Evolutionary conservation across 2,329 filamentous ascomycete genomes (phyloP).

Genomic region (Trichoderma guizhouense): DNA sequence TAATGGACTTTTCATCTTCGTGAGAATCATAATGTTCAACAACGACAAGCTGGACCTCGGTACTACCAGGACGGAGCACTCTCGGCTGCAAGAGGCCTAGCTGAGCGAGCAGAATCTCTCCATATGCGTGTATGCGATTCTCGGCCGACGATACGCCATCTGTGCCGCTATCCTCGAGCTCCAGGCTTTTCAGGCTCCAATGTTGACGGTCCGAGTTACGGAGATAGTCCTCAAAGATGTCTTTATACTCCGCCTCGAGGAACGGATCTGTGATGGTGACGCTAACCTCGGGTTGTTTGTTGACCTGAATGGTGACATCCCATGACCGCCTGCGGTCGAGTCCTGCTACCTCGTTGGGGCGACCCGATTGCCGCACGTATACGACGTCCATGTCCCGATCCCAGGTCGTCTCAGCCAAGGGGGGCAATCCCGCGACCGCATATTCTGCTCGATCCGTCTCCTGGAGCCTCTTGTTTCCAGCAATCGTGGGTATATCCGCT

Average conservation of each 20-base stretch:
- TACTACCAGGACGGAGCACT: slow-evolving; percentile 17
- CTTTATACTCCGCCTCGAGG: slow-evolving; percentile 24
- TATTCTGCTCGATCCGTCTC: slow-evolving; percentile 4
- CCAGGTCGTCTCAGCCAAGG: slow-evolving; percentile 13
- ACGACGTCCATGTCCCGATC: slow-evolving; percentile 24
- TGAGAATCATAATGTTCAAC: slow-evolving; percentile 25
- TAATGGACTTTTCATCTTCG: background rate
- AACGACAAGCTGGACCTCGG: slow-evolving; percentile 26
- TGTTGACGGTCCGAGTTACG: slow-evolving; percentile 24
- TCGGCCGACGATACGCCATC: slow-evolving; percentile 22
- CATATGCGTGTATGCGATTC: slow-evolving; percentile 24
- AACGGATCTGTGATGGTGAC: slow-evolving; percentile 27
- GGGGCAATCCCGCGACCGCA: slow-evolving; percentile 9
- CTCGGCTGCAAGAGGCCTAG: slow-evolving; percentile 18
- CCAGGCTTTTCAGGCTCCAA: slow-evolving; percentile 22
- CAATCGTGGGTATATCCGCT: background rate
- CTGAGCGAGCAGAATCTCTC: slow-evolving; percentile 23
- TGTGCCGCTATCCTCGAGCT: slow-evolving; percentile 13
- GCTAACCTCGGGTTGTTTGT: slow-evolving; percentile 17
- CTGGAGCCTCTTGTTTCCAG: background rate
- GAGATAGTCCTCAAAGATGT: slow-evolving; percentile 28
- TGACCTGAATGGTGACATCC: slow-evolving; percentile 25
- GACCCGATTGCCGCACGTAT: slow-evolving; percentile 20
- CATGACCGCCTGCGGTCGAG: slow-evolving; percentile 22
- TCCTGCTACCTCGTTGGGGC: slow-evolving; percentile 17